phyloP scores from a whole-genome alignment of 1,139 yeast species.

The Meyerozyma athensensis region DNA sequence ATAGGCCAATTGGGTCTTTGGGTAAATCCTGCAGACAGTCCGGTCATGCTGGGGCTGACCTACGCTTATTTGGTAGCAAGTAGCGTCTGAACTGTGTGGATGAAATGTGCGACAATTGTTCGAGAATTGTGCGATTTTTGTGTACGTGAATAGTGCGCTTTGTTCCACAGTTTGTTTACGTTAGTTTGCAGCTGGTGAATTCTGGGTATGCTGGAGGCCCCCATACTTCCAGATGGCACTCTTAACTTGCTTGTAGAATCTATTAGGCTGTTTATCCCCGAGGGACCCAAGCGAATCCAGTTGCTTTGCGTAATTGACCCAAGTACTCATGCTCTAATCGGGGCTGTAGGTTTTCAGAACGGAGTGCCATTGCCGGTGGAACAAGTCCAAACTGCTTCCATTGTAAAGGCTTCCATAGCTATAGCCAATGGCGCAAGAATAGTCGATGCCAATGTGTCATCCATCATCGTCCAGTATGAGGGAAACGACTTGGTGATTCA shows the following conservation, averaged over 20 bases:
- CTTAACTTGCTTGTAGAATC: not conserved
- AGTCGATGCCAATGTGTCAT: not conserved
- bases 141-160: too few relatives aligned
- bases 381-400: not conserved
- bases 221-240: not conserved
- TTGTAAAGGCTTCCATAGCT: not conserved
- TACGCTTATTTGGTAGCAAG: too few relatives aligned
- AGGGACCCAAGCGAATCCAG: not conserved
- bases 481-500: not conserved
- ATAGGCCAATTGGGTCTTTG: not conserved
- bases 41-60: too few relatives aligned
- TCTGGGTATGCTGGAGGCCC: conserved; percentile 2
- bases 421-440: not conserved
- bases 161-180: too few relatives aligned
- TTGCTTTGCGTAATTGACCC: not conserved
- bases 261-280: not conserved
- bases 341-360: not conserved
- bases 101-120: too few relatives aligned
- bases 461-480: not conserved
- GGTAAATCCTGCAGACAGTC: not conserved
- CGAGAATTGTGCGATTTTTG: too few relatives aligned
- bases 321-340: not conserved
- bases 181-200: too few relatives aligned
- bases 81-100: too few relatives aligned
- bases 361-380: not conserved